Conservation (phyloP, 495 filamentous ascomycete genomes). For the Neurospora sublineolata region DNA sequence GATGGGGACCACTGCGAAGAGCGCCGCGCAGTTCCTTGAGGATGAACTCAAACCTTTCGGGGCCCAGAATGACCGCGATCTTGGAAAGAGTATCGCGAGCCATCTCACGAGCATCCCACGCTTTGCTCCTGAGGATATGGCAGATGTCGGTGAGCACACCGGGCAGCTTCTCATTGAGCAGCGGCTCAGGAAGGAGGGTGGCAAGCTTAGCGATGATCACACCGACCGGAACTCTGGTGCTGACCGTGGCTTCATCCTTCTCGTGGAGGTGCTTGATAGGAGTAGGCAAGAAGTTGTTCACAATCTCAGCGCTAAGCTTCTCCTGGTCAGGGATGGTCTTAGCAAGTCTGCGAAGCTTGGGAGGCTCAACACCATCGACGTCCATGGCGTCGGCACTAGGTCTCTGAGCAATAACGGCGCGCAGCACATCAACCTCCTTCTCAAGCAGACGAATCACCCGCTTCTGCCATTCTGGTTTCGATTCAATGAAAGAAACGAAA, state of each 20-base stretch:
- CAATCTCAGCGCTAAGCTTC: conserved; percentile 64
- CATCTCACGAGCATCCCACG: conserved; percentile 80
- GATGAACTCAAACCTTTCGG: conserved; percentile 79
- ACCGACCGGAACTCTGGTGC: conserved; percentile 77
- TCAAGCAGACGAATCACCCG: conserved; percentile 73
- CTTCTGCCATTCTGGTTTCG: conserved; percentile 75
- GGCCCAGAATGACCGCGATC: conserved; percentile 66
- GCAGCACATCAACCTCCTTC: conserved; percentile 63
- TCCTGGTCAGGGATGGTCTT: conserved; percentile 53
- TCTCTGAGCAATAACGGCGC: conserved; percentile 36
- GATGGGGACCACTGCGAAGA: conserved; percentile 73
- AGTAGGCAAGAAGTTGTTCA: conserved; percentile 61
- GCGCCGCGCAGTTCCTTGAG: conserved; percentile 80
- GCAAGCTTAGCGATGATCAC: conserved; percentile 78
- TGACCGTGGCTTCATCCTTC: conserved; percentile 88
- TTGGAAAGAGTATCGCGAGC: conserved; percentile 78
- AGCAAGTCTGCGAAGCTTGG: conserved; percentile 36
- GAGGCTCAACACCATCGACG: conserved; percentile 21
- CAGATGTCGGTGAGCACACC: conserved; percentile 82
- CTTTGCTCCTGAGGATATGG: conserved; percentile 79
- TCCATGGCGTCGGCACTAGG: conserved; percentile 29
- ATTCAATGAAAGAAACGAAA: conserved; percentile 66
- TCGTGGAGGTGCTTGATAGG: conserved; percentile 74
- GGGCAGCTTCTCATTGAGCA: conserved; percentile 61
- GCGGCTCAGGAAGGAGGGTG: conserved; percentile 59